Conservation (phyloP, 768 basidiomycete genomes). For the Porpolomopsis calyptriformis region DNA sequence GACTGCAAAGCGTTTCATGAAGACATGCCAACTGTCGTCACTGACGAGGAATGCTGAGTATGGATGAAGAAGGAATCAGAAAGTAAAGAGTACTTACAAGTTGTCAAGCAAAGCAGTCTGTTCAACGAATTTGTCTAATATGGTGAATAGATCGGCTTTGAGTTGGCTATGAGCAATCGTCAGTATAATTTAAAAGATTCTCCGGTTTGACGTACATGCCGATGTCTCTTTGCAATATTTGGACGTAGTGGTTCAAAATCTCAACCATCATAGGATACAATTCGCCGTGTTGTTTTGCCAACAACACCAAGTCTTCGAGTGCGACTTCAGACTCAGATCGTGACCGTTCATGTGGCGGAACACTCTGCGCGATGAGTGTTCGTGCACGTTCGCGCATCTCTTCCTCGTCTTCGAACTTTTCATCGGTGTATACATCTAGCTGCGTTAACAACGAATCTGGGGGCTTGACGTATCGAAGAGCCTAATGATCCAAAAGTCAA, state of each 20-base stretch:
- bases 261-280: conserved; percentile 53
- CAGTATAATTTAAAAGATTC: conserved; percentile 1
- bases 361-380: conserved; percentile 19
- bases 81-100: conserved; percentile 36
- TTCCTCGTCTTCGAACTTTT: conserved; percentile 84
- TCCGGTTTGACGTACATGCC: conserved; percentile 40
- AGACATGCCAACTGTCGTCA: conserved; percentile 52
- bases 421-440: conserved; percentile 72
- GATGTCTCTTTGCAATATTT: conserved; percentile 47
- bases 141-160: conserved; percentile 46
- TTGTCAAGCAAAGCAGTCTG: conserved; percentile 48
- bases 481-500: conserved; percentile 29
- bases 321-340: conserved; percentile 43
- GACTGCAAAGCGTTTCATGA: conserved; percentile 47
- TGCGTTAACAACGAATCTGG: conserved; percentile 74
- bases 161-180: conserved; percentile 34
- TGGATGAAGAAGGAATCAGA: background rate
- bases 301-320: conserved; percentile 48
- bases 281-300: conserved; percentile 52
- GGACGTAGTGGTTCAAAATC: conserved; percentile 45
- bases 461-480: conserved; percentile 63
- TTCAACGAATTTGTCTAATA: conserved; percentile 57
- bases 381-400: conserved; percentile 62
- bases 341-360: conserved; percentile 22
- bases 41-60: conserved; percentile 27